These are phyloP conservation scores for Vigna nakashimae DNA, from an alignment of 306 rosid genomes.

Conservation along the genomic window DNA sequence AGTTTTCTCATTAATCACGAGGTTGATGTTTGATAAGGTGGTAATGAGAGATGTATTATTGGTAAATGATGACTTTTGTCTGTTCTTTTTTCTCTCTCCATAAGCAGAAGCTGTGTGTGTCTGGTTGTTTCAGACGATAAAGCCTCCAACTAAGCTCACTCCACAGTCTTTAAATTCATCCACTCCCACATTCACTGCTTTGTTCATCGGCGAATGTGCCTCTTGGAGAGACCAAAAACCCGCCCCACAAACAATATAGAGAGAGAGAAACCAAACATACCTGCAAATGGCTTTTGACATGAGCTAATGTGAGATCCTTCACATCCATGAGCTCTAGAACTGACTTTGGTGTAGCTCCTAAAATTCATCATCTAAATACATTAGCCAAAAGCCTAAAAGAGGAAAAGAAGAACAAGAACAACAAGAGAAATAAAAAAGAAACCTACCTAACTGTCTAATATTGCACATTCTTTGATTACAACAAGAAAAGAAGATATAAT, in stretches of 20 bases:
- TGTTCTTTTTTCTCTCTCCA: slow-evolving; percentile 42
- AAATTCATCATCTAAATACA: slow-evolving; percentile 46
- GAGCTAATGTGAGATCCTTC: slow-evolving; percentile 95
- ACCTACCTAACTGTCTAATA: slow-evolving; percentile 1
- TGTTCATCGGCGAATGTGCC: slow-evolving; percentile 67
- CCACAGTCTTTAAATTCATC: slow-evolving; percentile 45
- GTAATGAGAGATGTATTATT: slow-evolving; percentile 60
- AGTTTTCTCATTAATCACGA: slow-evolving; percentile 72
- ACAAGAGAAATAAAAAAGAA: background rate
- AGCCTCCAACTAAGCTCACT: slow-evolving; percentile 45
- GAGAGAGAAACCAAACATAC: slow-evolving; percentile 45
- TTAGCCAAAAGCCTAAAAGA: slow-evolving; percentile 38
- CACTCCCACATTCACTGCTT: slow-evolving; percentile 53
- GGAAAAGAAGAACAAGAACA: background rate
- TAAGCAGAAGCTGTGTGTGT: slow-evolving; percentile 54
- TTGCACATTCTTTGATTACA: slow-evolving; percentile 23
- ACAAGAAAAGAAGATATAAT: slow-evolving; percentile 15
- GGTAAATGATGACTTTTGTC: slow-evolving; percentile 77
- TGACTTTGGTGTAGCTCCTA: slow-evolving; percentile 96
- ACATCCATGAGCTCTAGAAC: slow-evolving; percentile 99
- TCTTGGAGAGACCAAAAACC: slow-evolving; percentile 5
- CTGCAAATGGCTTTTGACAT: slow-evolving; percentile 98
- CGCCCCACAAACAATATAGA: background rate
- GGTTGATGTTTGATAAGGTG: slow-evolving; percentile 68
- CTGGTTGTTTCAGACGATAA: slow-evolving; percentile 56